Evolutionary conservation across 1,139 yeast species (phyloP), one percentile per base, ranked within the genome.

Genomic region (Kodamaea alishanica): DNA sequence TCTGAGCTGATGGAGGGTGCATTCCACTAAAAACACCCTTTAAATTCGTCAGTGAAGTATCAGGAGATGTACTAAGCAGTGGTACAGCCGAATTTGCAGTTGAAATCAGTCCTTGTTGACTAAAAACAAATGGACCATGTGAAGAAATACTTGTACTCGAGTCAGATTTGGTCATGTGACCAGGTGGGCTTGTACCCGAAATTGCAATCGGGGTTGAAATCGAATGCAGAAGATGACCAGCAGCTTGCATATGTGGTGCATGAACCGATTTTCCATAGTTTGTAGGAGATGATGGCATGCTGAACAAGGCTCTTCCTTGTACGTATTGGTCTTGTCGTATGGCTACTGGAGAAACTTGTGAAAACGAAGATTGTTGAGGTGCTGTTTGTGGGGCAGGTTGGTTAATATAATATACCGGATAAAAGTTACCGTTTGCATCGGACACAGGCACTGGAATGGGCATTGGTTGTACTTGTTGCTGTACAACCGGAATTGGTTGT

Each of bases 31-130:
- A 33, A 26, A 24, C 23, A 4, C 35, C 40, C 33, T 38, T 41
- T 23, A 36, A 36, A 35, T 41, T 50, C 24, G 50, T 39, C n/a
- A 46, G 36, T 8, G 43, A 34, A 28, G 41, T 40, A 33, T 64
- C 70, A 5, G 72, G 72, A 2, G 67, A 58, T 2, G 71, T 65
- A 40, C 66, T 58, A 23, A 67, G 51, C 2, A 67, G 60, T 29
- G 56, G 64, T 34, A 49, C 39, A 3, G 56, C 54, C 30, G 60
- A 52, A 36, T 52, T 57, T 24, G 52, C 47, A 12, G 60, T 49
- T 15, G 60, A 49, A 6, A 44, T 36, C 32, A 49, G 44, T 10
- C 52, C 51, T 4, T 48, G 37, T 9, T 48, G 46, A 48, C 53
- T 36, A 51, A 57, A 49, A 38, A 56, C 20, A 33, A 34, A 41